These are phyloP conservation scores for Heteromeles arbutifolia DNA, from an alignment of 306 rosid genomes.

Conservation along the genomic window DNA sequence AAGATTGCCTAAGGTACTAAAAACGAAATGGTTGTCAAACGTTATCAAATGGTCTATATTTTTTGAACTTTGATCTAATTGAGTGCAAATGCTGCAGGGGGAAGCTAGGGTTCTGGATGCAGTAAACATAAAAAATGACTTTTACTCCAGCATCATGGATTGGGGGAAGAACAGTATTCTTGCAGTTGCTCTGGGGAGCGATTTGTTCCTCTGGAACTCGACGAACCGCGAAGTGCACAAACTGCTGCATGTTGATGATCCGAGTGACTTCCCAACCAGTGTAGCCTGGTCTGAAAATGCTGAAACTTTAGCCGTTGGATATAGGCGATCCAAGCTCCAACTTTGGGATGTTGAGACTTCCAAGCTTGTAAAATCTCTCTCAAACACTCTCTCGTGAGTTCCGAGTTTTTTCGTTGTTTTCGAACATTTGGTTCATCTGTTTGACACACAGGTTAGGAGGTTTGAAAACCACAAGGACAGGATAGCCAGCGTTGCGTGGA, in stretches of 20 bases:
- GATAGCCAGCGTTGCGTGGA: slow-evolving; percentile 57
- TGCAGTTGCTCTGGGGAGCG: slow-evolving; percentile 55
- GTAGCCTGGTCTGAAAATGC: slow-evolving; percentile 60
- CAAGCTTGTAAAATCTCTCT: slow-evolving; percentile 31
- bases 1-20: slow-evolving; percentile 50
- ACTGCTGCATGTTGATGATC: slow-evolving; percentile 26
- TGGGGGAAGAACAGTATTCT: slow-evolving; percentile 66
- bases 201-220: slow-evolving; percentile 62
- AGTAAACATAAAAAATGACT: slow-evolving; percentile 57
- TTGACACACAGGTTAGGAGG: slow-evolving; percentile 36
- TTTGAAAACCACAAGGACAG: slow-evolving; percentile 48
- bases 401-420: slow-evolving; percentile 6
- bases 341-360: slow-evolving; percentile 69
- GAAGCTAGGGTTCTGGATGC: slow-evolving; percentile 65
- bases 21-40: neutral
- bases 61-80: neutral
- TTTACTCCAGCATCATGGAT: slow-evolving; percentile 54
- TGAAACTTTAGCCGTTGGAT: slow-evolving; percentile 43
- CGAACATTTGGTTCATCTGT: neutral
- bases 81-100: slow-evolving; percentile 23
- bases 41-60: no score
- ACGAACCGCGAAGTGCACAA: slow-evolving; percentile 24
- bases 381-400: neutral
- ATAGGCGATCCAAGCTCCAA: slow-evolving; percentile 45
- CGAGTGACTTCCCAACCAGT: slow-evolving; percentile 42